phyloP scores from a whole-genome alignment of 2,329 filamentous ascomycete genomes.

The Fusarium incarnatum region DNA sequence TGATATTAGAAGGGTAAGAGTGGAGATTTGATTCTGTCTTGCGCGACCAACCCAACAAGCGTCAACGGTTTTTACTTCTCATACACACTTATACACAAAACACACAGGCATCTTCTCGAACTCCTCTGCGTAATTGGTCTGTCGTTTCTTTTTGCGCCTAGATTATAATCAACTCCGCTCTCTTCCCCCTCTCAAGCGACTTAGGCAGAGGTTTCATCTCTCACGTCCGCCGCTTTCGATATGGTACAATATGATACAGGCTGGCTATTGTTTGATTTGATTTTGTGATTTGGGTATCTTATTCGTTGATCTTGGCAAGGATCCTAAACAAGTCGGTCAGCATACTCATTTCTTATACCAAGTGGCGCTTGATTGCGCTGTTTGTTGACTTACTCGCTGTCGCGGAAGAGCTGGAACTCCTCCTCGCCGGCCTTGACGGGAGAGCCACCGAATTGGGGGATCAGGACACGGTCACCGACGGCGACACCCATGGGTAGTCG shows the following conservation, averaged over 20 bases:
- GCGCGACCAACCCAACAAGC: constrained; percentile 37
- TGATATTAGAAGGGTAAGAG: constrained; percentile 44
- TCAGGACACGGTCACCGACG: constrained; percentile 91
- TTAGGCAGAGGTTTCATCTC: constrained; percentile 27
- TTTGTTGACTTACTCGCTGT: constrained; percentile 90
- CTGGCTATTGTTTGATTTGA: constrained; percentile 32
- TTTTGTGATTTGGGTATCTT: constrained; percentile 48
- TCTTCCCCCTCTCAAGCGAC: constrained; percentile 17
- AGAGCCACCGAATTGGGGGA: constrained; percentile 95
- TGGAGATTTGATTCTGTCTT: constrained; percentile 48
- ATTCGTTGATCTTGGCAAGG: constrained; percentile 99
- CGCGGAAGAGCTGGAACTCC: constrained; percentile 94
- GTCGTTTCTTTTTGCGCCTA: constrained; percentile 31
- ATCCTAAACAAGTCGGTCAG: constrained; percentile 68
- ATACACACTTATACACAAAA: constrained; percentile 28
- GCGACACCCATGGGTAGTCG: constrained; percentile 84
- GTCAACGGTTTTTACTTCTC: constrained; percentile 4
- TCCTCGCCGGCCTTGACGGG: constrained; percentile 98
- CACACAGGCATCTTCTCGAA: constrained; percentile 4
- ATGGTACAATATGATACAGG: constrained; percentile 55
- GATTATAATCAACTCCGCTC: constrained; percentile 40
- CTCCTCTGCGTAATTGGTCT: constrained; percentile 30
- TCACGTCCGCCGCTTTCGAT: constrained; percentile 39
- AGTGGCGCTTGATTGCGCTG: not conserved
- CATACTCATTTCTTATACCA: not conserved